These are phyloP conservation scores for Saturnispora mendoncae DNA, from an alignment of 805 yeast genomes.

Conservation along the genomic window DNA sequence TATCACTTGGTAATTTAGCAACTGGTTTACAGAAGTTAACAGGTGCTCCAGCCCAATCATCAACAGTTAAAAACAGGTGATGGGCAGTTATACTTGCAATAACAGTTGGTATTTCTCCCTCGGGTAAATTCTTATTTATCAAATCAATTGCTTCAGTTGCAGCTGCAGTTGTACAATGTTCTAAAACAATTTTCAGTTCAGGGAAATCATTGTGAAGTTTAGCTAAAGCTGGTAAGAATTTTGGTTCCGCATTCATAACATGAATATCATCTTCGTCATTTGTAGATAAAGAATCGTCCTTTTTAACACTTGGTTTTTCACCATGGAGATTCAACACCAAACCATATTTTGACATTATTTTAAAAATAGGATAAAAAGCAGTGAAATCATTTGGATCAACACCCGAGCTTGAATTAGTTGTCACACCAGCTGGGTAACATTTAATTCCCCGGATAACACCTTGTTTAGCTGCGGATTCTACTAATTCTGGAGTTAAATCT, in stretches of 20 bases:
- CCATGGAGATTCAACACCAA: slow-evolving; percentile 89
- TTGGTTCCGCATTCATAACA: slow-evolving; percentile 89
- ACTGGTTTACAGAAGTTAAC: slow-evolving; percentile 96
- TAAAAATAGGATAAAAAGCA: slow-evolving; percentile 79
- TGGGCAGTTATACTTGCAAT: slow-evolving; percentile 96
- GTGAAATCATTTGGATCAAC: slow-evolving; percentile 90
- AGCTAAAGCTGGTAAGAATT: slow-evolving; percentile 79
- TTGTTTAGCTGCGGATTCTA: slow-evolving; percentile 63
- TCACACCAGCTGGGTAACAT: slow-evolving; percentile 98
- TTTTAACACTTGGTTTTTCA: slow-evolving; percentile 66
- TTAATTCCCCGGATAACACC: slow-evolving; percentile 80
- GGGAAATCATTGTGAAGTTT: slow-evolving; percentile 81
- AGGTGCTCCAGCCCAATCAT: slow-evolving; percentile 95
- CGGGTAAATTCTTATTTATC: slow-evolving; percentile 41
- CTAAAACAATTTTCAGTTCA: slow-evolving; percentile 73
- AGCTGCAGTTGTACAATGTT: slow-evolving; percentile 88
- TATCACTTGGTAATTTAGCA: slow-evolving; percentile 84
- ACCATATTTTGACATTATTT: slow-evolving; percentile 73
- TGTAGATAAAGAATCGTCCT: slow-evolving; percentile 3
- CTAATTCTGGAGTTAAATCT: slow-evolving; percentile 77
- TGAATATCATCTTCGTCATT: slow-evolving; percentile 60
- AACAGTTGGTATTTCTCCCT: slow-evolving; percentile 41
- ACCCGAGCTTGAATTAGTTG: slow-evolving; percentile 91
- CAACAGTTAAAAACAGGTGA: slow-evolving; percentile 80
- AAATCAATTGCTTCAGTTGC: slow-evolving; percentile 72